Conservation (phyloP, 148 eudicot species). For the Polygonum maritimum region DNA sequence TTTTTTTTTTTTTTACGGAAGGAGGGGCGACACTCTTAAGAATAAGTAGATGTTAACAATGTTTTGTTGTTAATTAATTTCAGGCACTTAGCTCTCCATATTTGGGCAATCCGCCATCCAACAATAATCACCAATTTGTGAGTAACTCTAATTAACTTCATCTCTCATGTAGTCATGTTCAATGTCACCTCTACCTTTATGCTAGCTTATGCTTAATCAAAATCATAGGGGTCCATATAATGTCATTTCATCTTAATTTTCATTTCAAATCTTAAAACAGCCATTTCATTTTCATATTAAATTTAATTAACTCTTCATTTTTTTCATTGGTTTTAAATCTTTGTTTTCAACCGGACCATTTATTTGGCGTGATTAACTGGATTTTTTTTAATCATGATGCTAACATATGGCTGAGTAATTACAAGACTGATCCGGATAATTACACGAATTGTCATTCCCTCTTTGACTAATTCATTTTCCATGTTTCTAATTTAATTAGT, state of each 20-base stretch:
- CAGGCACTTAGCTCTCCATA: conserved; percentile 17
- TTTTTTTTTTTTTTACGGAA: no score
- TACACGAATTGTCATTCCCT: neutral
- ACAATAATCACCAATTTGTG: conserved; percentile 3
- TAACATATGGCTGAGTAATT: neutral
- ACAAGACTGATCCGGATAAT: neutral
- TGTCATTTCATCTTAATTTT: neutral
- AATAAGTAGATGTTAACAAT: neutral
- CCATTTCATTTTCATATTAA: neutral
- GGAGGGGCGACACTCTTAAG: no score
- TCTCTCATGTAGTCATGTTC: neutral
- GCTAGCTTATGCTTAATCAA: neutral
- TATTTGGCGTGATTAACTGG: neutral
- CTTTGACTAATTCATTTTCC: neutral
- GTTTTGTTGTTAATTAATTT: neutral
- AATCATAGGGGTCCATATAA: neutral
- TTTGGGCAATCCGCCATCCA: conserved; percentile 8
- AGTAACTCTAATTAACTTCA: neutral
- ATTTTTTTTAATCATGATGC: neutral
- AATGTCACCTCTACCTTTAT: neutral
- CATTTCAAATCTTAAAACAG: conserved; percentile 4
- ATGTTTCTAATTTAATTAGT: neutral
- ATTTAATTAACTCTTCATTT: neutral
- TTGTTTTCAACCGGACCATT: neutral
- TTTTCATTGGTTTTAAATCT: neutral